A percentile compares a stretch with the other conserved stretches of the same genome.
Conservation (phyloP, 768 basidiomycete species). For the Aureoboletus auriporus region DNA sequence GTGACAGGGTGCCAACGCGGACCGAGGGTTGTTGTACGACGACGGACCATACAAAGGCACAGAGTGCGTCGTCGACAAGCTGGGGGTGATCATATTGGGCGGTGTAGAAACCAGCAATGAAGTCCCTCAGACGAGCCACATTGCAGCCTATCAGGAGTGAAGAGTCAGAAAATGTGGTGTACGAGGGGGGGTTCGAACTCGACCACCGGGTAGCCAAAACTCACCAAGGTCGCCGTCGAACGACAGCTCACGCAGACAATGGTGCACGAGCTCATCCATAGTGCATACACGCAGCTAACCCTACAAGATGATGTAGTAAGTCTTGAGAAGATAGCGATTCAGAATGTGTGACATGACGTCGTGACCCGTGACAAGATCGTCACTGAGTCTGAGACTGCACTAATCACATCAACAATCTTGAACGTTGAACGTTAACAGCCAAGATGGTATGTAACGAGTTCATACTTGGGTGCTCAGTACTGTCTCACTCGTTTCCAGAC, state of each 20-base stretch:
- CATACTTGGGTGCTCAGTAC: background rate
- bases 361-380: constrained; percentile 7
- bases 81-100: constrained; percentile 40
- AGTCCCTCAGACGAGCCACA: constrained; percentile 65
- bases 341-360: constrained; percentile 6
- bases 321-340: too few relatives aligned
- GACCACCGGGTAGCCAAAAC: constrained; percentile 27
- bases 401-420: too few relatives aligned
- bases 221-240: constrained; percentile 90
- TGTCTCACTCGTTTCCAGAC: constrained; percentile 35
- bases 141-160: constrained; percentile 56
- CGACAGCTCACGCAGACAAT: constrained; percentile 80
- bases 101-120: constrained; percentile 64
- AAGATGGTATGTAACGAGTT: constrained; percentile 16
- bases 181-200: constrained; percentile 45
- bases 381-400: too few relatives aligned
- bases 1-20: constrained; percentile 66
- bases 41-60: constrained; percentile 78
- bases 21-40: constrained; percentile 73
- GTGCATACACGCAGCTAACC: too few relatives aligned
- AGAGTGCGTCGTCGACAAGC: constrained; percentile 69
- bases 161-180: constrained; percentile 22
- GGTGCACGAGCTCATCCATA: constrained; percentile 85
- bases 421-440: background rate
- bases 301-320: too few relatives aligned